Percentiles rank a stretch among this genome's conserved stretches.
phyloP scores from a whole-genome alignment of 2,329 filamentous ascomycete species.

The Canariomyces notabilis region DNA sequence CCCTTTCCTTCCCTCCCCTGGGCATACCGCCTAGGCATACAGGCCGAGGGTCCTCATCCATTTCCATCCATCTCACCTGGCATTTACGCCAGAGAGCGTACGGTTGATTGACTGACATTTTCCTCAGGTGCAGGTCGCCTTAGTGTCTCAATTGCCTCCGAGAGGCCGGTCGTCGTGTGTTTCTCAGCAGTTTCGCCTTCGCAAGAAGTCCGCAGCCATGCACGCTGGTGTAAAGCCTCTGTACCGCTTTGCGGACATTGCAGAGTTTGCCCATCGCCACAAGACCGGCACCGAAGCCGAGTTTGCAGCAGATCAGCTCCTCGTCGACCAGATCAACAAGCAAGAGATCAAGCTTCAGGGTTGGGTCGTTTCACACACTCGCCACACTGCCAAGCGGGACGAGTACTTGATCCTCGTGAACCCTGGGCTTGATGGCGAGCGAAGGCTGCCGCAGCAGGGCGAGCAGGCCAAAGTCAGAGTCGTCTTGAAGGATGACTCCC shows the following conservation, averaged over 20 bases:
- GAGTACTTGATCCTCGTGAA: slow-evolving; percentile 10
- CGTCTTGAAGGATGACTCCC: background rate
- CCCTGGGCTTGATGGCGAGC: slow-evolving; percentile 3
- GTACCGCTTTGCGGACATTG: slow-evolving; percentile 1
- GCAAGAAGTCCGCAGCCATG: background rate
- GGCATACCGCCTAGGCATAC: no score
- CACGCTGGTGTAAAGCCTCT: background rate
- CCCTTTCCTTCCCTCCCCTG: no score
- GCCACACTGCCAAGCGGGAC: slow-evolving; percentile 7
- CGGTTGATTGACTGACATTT: no score
- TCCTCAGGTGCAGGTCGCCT: no score
- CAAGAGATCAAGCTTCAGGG: slow-evolving; percentile 3
- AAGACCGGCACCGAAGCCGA: slow-evolving; percentile 12
- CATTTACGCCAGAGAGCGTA: no score
- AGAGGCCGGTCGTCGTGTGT: no score
- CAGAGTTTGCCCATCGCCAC: slow-evolving; percentile 9
- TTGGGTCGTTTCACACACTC: slow-evolving; percentile 6
- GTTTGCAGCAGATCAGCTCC: background rate
- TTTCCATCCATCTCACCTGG: no score
- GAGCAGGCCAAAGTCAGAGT: slow-evolving; percentile 7
- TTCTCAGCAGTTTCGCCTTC: no score
- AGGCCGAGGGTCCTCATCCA: no score
- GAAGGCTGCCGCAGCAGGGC: slow-evolving; percentile 1
- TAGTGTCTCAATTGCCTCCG: no score
- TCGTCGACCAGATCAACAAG: slow-evolving; percentile 7